A percentile compares a stretch with the other conserved stretches of the same genome.
Evolutionary conservation across 2,329 filamentous ascomycete genomes (phyloP).

Genomic region (Sclerotinia trifoliorum): DNA sequence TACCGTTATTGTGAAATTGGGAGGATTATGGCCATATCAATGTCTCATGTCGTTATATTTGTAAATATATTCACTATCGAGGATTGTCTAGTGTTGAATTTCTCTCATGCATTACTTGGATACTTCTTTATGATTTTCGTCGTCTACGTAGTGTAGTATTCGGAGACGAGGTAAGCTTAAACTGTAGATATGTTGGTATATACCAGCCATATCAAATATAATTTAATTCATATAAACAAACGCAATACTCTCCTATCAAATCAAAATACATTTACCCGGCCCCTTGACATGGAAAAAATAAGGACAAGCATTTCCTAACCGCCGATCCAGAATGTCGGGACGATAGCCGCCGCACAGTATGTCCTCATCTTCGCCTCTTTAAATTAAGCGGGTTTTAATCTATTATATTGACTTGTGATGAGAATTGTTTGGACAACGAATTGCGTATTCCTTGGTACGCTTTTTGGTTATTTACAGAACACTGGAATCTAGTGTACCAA

Average conservation of each 20-base stretch:
- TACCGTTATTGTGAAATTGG: no score
- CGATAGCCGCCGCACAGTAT: neutral
- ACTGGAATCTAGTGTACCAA: neutral
- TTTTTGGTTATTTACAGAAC: neutral
- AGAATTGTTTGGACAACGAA: no score
- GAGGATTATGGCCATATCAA: neutral
- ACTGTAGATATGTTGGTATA: neutral
- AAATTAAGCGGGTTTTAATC: neutral
- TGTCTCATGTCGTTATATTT: neutral
- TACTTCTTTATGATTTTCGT: no score
- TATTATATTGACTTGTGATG: no score
- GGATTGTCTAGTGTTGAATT: neutral
- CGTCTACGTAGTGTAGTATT: neutral
- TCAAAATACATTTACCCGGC: neutral
- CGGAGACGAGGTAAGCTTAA: neutral
- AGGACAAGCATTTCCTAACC: neutral
- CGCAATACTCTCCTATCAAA: neutral
- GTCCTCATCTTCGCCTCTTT: neutral
- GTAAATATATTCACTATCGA: neutral
- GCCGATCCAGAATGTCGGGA: neutral
- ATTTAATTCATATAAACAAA: neutral
- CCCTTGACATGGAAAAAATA: neutral
- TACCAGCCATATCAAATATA: neutral
- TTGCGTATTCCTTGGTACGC: neutral
- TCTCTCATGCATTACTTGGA: neutral